Conservation (phyloP, 352 stramenopile genomes). For the Phytophthora cactorum region DNA sequence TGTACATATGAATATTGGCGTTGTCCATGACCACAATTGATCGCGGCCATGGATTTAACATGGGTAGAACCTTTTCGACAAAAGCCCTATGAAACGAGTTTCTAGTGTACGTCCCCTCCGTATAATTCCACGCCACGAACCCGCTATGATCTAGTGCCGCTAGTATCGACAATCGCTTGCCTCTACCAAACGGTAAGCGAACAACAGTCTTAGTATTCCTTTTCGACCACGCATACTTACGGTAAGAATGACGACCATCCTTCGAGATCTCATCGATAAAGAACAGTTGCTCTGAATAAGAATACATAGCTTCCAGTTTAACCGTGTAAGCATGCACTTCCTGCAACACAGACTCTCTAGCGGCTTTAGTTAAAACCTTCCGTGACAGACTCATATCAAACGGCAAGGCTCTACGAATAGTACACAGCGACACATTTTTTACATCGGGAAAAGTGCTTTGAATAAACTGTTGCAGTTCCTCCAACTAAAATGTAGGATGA, state of each 20-base stretch:
- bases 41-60: conserved; percentile 17
- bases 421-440: conserved; percentile 13
- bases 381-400: conserved; percentile 22
- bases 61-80: conserved; percentile 6
- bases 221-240: too few species aligned
- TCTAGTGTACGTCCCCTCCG: conserved; percentile 14
- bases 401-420: conserved; percentile 17
- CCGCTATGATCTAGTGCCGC: too few species aligned
- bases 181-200: too few species aligned
- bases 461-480: conserved; percentile 18
- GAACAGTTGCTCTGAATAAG: too few species aligned
- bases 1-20: not conserved
- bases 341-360: too few species aligned
- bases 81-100: conserved; percentile 13
- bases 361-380: too few species aligned
- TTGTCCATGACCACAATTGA: conserved; percentile 11
- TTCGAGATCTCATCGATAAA: too few species aligned
- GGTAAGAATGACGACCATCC: too few species aligned
- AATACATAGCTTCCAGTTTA: too few species aligned
- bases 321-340: too few species aligned
- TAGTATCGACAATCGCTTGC: too few species aligned
- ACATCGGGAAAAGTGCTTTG: not conserved
- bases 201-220: too few species aligned
- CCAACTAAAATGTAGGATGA: conserved; percentile 19
- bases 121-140: conserved; percentile 4